Conservation (phyloP, 2,329 filamentous ascomycete species). For the Fusarium siculi region DNA sequence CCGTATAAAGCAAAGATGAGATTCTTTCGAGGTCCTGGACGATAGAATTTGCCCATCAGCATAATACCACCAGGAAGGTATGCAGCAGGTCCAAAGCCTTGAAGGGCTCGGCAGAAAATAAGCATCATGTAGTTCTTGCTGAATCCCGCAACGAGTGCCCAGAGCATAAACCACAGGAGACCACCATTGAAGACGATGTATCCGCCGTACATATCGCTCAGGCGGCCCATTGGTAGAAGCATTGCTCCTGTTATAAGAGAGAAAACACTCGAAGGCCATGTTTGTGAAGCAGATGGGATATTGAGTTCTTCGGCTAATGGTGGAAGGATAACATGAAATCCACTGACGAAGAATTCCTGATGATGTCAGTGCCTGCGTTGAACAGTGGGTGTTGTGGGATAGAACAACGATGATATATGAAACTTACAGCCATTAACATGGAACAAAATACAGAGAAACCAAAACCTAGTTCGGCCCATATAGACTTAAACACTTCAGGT, state of each 20-base stretch:
- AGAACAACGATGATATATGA: background rate
- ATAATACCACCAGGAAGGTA: slow-evolving; percentile 78
- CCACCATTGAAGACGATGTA: slow-evolving; percentile 69
- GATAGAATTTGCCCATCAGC: slow-evolving; percentile 74
- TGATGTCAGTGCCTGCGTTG: background rate
- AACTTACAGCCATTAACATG: slow-evolving; percentile 42
- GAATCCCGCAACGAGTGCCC: slow-evolving; percentile 77
- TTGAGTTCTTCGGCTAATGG: slow-evolving; percentile 68
- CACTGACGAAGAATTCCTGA: slow-evolving; percentile 45
- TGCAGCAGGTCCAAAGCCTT: slow-evolving; percentile 78
- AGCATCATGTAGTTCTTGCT: slow-evolving; percentile 75
- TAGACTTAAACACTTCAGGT: slow-evolving; percentile 37
- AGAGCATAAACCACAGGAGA: slow-evolving; percentile 72
- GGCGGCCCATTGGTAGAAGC: slow-evolving; percentile 71
- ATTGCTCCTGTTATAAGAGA: slow-evolving; percentile 67
- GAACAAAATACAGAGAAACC: slow-evolving; percentile 39
- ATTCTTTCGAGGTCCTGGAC: slow-evolving; percentile 78
- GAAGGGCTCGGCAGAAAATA: slow-evolving; percentile 77
- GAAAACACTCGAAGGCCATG: slow-evolving; percentile 72
- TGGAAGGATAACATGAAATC: slow-evolving; percentile 66
- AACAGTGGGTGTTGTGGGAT: background rate
- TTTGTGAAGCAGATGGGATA: slow-evolving; percentile 70
- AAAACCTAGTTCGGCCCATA: slow-evolving; percentile 41
- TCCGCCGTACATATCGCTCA: slow-evolving; percentile 72
- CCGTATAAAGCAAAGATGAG: slow-evolving; percentile 70